Conservation (phyloP, 2,329 filamentous ascomycete species). For the Setomelanomma holmii region DNA sequence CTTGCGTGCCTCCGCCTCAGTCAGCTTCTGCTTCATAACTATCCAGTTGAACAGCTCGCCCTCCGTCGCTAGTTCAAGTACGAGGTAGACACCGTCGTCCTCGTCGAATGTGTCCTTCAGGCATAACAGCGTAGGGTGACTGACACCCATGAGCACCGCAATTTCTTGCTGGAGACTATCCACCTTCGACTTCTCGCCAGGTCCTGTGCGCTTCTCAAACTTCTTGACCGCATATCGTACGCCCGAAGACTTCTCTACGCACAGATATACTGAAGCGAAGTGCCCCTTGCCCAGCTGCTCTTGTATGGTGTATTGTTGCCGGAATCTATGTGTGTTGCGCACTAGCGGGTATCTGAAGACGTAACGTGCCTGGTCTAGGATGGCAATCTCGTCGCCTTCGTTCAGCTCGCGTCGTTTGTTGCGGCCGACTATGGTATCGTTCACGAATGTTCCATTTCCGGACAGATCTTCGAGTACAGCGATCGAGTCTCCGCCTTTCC, state of each 20-base stretch:
- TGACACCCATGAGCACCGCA: slow-evolving; percentile 95
- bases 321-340: slow-evolving; percentile 72
- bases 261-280: slow-evolving; percentile 92
- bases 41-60: slow-evolving; percentile 97
- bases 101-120: slow-evolving; percentile 96
- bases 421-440: slow-evolving; percentile 86
- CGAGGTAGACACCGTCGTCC: slow-evolving; percentile 84
- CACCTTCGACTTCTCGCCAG: slow-evolving; percentile 81
- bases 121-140: slow-evolving; percentile 89
- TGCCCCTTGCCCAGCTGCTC: slow-evolving; percentile 93
- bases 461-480: slow-evolving; percentile 92
- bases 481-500: slow-evolving; percentile 62
- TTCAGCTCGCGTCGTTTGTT: slow-evolving; percentile 90
- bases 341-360: slow-evolving; percentile 82
- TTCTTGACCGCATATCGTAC: slow-evolving; percentile 90
- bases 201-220: slow-evolving; percentile 84
- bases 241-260: slow-evolving; percentile 84
- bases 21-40: slow-evolving; percentile 86
- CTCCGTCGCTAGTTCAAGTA: slow-evolving; percentile 88
- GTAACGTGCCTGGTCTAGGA: slow-evolving; percentile 84
- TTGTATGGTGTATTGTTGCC: slow-evolving; percentile 83
- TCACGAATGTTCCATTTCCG: slow-evolving; percentile 95
- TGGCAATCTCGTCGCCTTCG: slow-evolving; percentile 88
- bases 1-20: slow-evolving; percentile 82
- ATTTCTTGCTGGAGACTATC: slow-evolving; percentile 95